Evolutionary conservation across 2,329 filamentous ascomycete species (phyloP).

Genomic region (Oidium heveae): DNA sequence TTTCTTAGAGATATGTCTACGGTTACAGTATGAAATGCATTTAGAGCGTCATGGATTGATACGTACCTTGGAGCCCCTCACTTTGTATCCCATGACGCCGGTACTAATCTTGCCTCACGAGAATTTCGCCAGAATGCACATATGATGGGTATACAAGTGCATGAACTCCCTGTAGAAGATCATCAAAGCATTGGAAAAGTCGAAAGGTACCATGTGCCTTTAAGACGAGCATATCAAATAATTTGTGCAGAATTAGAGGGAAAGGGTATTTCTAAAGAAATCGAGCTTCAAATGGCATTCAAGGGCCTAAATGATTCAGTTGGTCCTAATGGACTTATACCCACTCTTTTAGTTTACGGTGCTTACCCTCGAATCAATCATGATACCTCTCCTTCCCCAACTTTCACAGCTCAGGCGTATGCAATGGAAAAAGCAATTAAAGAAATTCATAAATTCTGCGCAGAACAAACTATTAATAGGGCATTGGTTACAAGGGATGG

Average conservation of each 20-base stretch:
- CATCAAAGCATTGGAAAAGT: slow-evolving; percentile 1
- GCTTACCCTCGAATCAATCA: background rate
- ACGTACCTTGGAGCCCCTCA: slow-evolving; percentile 1
- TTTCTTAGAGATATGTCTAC: background rate
- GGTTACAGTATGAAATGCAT: background rate
- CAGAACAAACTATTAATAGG: too few relatives aligned
- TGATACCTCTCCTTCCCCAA: background rate
- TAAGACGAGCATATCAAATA: slow-evolving; percentile 1
- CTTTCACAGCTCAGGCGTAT: background rate
- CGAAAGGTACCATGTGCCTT: background rate
- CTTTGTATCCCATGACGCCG: background rate
- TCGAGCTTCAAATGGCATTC: background rate
- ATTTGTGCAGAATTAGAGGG: background rate
- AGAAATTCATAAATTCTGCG: background rate
- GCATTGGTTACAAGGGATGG: too few relatives aligned
- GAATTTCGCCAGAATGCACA: slow-evolving; percentile 1
- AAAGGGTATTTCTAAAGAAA: background rate
- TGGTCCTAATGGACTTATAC: background rate
- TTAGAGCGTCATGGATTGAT: slow-evolving; percentile 2
- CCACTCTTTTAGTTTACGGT: background rate
- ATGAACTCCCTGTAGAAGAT: background rate
- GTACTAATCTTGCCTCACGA: slow-evolving; percentile 1
- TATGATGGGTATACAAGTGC: background rate
- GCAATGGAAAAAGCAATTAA: background rate
- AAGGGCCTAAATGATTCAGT: slow-evolving; percentile 1